Conservation (phyloP, 2,329 filamentous ascomycete genomes). For the Aspergillus candidus region DNA sequence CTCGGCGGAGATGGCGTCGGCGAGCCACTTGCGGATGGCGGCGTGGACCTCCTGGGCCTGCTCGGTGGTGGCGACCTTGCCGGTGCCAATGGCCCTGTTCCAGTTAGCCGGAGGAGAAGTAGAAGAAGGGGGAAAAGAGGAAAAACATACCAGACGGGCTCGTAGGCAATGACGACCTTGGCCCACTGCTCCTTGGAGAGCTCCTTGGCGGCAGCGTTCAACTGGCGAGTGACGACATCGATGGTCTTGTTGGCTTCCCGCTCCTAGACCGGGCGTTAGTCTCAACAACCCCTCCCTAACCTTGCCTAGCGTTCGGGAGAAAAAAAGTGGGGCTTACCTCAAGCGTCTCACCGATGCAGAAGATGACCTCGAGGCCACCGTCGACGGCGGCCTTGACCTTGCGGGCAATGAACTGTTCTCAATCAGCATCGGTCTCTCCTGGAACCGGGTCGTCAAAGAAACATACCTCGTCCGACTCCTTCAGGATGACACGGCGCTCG, state of each 20-base stretch:
- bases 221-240: conserved; percentile 64
- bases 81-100: conserved; percentile 68
- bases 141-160: conserved; percentile 84
- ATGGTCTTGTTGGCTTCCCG: conserved; percentile 81
- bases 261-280: conserved; percentile 46
- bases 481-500: conserved; percentile 83
- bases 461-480: conserved; percentile 67
- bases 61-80: conserved; percentile 81
- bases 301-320: conserved; percentile 11
- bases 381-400: conserved; percentile 94
- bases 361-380: conserved; percentile 81
- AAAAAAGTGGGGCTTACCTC: conserved; percentile 46
- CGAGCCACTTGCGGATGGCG: conserved; percentile 83
- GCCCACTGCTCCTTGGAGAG: conserved; percentile 70
- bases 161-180: conserved; percentile 94
- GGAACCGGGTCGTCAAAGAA: background rate
- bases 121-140: background rate
- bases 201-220: conserved; percentile 70
- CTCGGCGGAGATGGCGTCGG: conserved; percentile 64
- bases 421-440: conserved; percentile 2
- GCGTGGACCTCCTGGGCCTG: conserved; percentile 93
- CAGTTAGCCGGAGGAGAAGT: conserved; percentile 4
- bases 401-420: conserved; percentile 63
- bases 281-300: conserved; percentile 6
- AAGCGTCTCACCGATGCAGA: conserved; percentile 94